These are phyloP conservation scores for Mortierella sp. DNA, from an alignment of 371 early-diverging fungal genomes.

Conservation along the genomic window DNA sequence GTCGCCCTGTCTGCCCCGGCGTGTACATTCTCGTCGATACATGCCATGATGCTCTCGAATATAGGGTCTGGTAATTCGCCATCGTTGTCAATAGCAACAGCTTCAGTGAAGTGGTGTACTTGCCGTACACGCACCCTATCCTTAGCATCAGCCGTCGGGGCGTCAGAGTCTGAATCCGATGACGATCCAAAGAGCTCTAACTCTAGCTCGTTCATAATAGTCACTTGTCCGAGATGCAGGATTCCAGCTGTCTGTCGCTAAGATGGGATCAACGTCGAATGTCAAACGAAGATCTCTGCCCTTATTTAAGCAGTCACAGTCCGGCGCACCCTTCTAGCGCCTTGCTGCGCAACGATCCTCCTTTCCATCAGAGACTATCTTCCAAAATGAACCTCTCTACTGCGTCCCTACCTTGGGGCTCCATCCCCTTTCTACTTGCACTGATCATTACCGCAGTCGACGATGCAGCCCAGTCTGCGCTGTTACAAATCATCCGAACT, in stretches of 20 bases:
- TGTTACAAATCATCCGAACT: neutral
- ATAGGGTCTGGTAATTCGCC: slow-evolving; percentile 20
- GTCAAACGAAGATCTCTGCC: neutral
- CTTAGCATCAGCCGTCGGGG: neutral
- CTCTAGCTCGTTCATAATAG: slow-evolving; percentile 30
- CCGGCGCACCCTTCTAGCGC: no score
- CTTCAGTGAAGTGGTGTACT: no score
- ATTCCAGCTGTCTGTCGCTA: no score
- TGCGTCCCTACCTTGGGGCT: no score
- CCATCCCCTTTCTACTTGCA: no score
- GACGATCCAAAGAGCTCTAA: slow-evolving; percentile 43
- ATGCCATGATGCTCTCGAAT: slow-evolving; percentile 43
- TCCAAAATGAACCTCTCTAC: no score
- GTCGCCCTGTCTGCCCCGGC: neutral
- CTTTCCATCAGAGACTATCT: no score
- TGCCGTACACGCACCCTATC: neutral
- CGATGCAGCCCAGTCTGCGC: slow-evolving; percentile 1
- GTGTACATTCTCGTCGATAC: slow-evolving; percentile 3
- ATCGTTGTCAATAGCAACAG: neutral
- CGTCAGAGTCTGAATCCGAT: slow-evolving; percentile 27
- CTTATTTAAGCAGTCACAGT: no score
- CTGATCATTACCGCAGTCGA: neutral
- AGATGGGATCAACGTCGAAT: neutral
- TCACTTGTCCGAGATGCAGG: neutral
- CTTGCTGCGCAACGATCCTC: neutral